phyloP scores from a whole-genome alignment of 345 rosid species.

The Acer campestre region DNA sequence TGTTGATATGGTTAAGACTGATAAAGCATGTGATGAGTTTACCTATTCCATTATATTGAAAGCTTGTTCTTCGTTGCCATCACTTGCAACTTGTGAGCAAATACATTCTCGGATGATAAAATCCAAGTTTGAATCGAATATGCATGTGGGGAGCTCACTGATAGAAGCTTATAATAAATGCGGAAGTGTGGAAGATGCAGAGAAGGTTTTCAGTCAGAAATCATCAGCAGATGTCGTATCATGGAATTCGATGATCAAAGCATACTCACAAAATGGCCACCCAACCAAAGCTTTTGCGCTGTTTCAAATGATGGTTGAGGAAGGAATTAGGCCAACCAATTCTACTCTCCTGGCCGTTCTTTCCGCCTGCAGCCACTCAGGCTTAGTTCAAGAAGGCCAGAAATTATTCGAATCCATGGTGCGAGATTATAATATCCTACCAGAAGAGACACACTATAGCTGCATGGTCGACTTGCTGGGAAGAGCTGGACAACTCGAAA shows the following conservation, averaged over 20 bases:
- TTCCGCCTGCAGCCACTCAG: slow-evolving; percentile 36
- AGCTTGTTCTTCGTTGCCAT: slow-evolving; percentile 36
- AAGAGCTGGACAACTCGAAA: slow-evolving; percentile 33
- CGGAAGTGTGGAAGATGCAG: slow-evolving; percentile 32
- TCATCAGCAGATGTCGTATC: slow-evolving; percentile 29
- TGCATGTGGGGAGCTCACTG: slow-evolving; percentile 33
- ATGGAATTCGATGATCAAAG: slow-evolving; percentile 35
- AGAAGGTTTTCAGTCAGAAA: slow-evolving; percentile 22
- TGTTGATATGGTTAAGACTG: slow-evolving; percentile 21
- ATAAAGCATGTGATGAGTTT: slow-evolving; percentile 28
- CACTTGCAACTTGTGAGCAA: slow-evolving; percentile 29
- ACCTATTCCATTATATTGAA: slow-evolving; percentile 30
- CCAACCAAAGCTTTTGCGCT: slow-evolving; percentile 23
- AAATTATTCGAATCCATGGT: slow-evolving; percentile 33
- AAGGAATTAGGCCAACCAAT: slow-evolving; percentile 30
- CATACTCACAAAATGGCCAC: slow-evolving; percentile 29
- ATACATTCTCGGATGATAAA: slow-evolving; percentile 23
- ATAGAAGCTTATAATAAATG: slow-evolving; percentile 33
- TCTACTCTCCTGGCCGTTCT: slow-evolving; percentile 30
- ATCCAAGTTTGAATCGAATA: slow-evolving; percentile 18
- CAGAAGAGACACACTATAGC: slow-evolving; percentile 35
- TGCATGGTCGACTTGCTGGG: slow-evolving; percentile 36
- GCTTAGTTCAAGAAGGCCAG: slow-evolving; percentile 28
- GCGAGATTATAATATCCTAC: slow-evolving; percentile 17
- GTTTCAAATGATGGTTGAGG: slow-evolving; percentile 24